Percentiles rank a stretch among this genome's conserved stretches.
phyloP scores from a whole-genome alignment of 1,284 basidiomycete species.

The Ustilago trichophora region DNA sequence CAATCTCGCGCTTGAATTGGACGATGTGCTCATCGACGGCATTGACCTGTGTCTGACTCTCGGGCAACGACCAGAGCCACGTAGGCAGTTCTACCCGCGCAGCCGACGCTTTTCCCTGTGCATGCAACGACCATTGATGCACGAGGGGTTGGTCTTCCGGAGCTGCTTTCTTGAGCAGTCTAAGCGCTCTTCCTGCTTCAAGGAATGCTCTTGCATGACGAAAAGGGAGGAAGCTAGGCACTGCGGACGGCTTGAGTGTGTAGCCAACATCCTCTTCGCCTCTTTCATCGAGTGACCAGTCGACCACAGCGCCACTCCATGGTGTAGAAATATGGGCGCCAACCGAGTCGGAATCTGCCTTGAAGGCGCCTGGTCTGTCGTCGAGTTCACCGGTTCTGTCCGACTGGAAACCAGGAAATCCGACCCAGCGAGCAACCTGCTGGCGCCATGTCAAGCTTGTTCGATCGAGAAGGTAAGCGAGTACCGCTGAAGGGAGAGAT shows the following conservation, averaged over 20 bases:
- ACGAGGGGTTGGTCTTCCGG: slow-evolving; percentile 52
- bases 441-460: slow-evolving; percentile 42
- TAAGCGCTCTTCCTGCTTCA: slow-evolving; percentile 49
- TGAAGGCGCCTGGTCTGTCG: slow-evolving; percentile 4
- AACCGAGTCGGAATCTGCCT: background rate
- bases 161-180: slow-evolving; percentile 51
- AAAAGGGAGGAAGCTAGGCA: slow-evolving; percentile 47
- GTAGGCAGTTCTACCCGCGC: slow-evolving; percentile 25
- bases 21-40: slow-evolving; percentile 21
- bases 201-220: slow-evolving; percentile 42
- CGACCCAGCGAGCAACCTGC: slow-evolving; percentile 46
- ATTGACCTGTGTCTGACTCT: slow-evolving; percentile 7
- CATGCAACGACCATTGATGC: slow-evolving; percentile 22
- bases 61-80: slow-evolving; percentile 30
- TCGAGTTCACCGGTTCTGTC: slow-evolving; percentile 40
- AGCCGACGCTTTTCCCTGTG: background rate
- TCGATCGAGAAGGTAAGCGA: slow-evolving; percentile 44
- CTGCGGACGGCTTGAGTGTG: slow-evolving; percentile 42
- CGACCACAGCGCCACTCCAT: slow-evolving; percentile 49
- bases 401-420: slow-evolving; percentile 45
- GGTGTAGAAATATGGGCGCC: slow-evolving; percentile 15
- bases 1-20: slow-evolving; percentile 35
- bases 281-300: slow-evolving; percentile 50
- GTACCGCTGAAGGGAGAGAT: slow-evolving; percentile 20
- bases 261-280: slow-evolving; percentile 54